Conservation (phyloP, 2,329 filamentous ascomycete species). For the Rhinocladiella similis region DNA sequence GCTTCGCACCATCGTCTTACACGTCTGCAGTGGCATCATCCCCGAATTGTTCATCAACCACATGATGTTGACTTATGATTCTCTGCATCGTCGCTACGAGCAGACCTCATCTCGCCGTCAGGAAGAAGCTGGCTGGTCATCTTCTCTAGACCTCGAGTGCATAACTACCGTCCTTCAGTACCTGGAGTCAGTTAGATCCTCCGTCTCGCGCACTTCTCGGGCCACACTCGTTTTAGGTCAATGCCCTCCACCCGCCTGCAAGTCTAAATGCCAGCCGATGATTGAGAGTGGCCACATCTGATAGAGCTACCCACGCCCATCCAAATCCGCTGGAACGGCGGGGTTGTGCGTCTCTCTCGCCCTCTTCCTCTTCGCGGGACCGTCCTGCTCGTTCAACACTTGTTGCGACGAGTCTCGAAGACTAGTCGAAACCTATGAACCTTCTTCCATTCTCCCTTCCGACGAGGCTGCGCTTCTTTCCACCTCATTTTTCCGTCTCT, state of each 20-base stretch:
- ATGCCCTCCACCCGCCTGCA: constrained; percentile 16
- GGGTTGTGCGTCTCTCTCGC: too few species aligned
- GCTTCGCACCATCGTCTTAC: neutral
- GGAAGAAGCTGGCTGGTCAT: neutral
- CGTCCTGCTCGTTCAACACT: neutral
- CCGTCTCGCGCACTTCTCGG: neutral
- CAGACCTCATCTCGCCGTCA: neutral
- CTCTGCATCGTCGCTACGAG: neutral
- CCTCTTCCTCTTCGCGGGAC: too few species aligned
- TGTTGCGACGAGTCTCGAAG: constrained; percentile 15
- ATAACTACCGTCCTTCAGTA: neutral
- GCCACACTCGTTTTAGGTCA: constrained; percentile 4
- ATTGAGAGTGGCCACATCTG: constrained; percentile 1
- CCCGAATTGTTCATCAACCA: neutral
- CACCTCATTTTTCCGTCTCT: neutral
- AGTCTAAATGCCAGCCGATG: constrained; percentile 2
- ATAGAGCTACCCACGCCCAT: constrained; percentile 15
- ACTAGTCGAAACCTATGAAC: neutral
- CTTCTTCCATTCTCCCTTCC: constrained; percentile 13
- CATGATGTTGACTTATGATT: neutral
- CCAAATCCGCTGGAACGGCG: neutral
- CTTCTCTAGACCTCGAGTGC: neutral
- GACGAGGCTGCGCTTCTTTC: constrained; percentile 14
- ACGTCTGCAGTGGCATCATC: neutral
- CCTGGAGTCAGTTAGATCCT: too few species aligned